A percentile compares a stretch with the other conserved stretches of the same genome.
These are phyloP conservation scores for Gnaphalium uliginosum DNA, from an alignment of 129 eudicot genomes.

Conservation along the genomic window DNA sequence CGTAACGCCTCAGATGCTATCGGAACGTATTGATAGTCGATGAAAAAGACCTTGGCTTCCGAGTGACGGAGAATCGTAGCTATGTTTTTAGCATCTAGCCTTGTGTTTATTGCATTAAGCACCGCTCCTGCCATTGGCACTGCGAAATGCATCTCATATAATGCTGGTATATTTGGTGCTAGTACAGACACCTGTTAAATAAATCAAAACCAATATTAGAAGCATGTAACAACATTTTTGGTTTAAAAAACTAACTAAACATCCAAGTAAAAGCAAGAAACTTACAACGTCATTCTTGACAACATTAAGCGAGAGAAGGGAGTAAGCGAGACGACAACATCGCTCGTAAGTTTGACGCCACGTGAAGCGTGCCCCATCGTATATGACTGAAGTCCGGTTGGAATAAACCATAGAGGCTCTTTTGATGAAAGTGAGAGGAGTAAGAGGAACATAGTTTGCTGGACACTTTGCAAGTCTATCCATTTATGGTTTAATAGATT, in stretches of 20 bases:
- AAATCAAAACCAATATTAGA: neutral
- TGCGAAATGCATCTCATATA: conserved; percentile 77
- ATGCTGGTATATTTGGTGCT: conserved; percentile 77
- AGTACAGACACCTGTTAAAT: conserved; percentile 61
- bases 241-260: neutral
- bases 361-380: conserved; percentile 50
- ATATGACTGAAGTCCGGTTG: conserved; percentile 54
- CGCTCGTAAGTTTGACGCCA: conserved; percentile 68
- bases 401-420: conserved; percentile 64
- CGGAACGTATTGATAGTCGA: conserved; percentile 59
- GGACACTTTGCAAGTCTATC: conserved; percentile 40
- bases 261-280: neutral
- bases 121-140: conserved; percentile 86
- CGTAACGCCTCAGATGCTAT: conserved; percentile 56
- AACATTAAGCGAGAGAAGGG: conserved; percentile 58
- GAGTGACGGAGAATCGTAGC: conserved; percentile 71
- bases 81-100: conserved; percentile 62
- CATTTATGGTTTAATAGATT: too few species aligned
- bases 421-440: conserved; percentile 70
- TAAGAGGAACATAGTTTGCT: conserved; percentile 70
- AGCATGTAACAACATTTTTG: neutral
- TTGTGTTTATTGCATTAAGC: conserved; percentile 66
- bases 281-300: conserved; percentile 66
- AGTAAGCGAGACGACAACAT: conserved; percentile 63
- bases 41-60: conserved; percentile 68